Conservation (phyloP, 495 filamentous ascomycete species). For the Oidiodendron maius region DNA sequence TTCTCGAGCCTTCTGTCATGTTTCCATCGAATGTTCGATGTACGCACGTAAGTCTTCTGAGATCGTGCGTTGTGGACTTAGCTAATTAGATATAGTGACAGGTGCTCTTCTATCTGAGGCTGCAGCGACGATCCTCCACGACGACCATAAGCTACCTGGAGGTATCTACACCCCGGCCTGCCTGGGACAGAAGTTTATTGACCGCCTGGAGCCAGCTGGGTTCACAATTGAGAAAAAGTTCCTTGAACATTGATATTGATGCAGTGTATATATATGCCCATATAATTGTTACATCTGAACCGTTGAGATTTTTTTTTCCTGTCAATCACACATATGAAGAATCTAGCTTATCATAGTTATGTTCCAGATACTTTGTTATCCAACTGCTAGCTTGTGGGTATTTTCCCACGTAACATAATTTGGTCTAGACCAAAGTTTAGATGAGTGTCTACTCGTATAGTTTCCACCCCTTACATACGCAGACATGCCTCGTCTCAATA, state of each 20-base stretch:
- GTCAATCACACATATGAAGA: no score
- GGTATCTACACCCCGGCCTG: conserved; percentile 81
- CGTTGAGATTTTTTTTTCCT: no score
- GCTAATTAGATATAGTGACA: conserved; percentile 44
- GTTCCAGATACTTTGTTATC: no score
- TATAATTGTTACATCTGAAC: no score
- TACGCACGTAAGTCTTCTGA: conserved; percentile 51
- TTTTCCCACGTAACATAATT: no score
- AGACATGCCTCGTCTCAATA: no score
- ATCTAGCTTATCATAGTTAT: no score
- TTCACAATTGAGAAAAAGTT: conserved; percentile 53
- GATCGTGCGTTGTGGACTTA: not conserved
- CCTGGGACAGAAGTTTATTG: conserved; percentile 69
- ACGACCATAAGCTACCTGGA: conserved; percentile 56
- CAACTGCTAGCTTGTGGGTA: no score
- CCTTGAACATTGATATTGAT: conserved; percentile 11
- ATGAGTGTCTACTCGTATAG: no score
- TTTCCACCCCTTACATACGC: no score
- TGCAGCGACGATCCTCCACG: conserved; percentile 62
- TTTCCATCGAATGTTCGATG: conserved; percentile 53
- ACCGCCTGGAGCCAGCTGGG: conserved; percentile 59
- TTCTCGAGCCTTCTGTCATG: conserved; percentile 49
- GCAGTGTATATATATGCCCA: no score
- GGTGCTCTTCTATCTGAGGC: conserved; percentile 62
- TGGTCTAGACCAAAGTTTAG: no score